These are phyloP conservation scores for Leishmania lainsoni DNA, from an alignment of 208 protist genomes.

Conservation along the genomic window DNA sequence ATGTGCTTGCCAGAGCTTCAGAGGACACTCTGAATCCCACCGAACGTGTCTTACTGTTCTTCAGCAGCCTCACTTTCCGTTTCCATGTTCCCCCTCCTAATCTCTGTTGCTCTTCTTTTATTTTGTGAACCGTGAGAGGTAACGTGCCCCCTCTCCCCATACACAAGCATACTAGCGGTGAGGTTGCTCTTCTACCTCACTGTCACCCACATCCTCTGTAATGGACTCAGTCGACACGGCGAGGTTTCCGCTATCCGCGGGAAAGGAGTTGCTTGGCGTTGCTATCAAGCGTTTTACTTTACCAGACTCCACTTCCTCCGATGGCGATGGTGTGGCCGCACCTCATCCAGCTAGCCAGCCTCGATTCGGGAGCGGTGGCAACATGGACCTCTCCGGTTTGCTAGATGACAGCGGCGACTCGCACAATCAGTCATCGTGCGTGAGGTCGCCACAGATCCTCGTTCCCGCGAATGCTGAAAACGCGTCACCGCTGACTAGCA, in stretches of 20 bases:
- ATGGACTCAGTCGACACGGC: background rate
- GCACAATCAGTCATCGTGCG: background rate
- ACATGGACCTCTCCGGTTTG: slow-evolving; percentile 19
- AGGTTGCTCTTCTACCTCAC: background rate
- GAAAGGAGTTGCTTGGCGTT: slow-evolving; percentile 6
- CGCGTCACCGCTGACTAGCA: background rate
- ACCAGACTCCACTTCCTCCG: slow-evolving; percentile 21
- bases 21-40: background rate
- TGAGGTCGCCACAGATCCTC: background rate
- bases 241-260: background rate
- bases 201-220: background rate
- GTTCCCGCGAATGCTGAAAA: background rate
- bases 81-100: background rate
- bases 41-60: background rate
- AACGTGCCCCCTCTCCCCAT: no score
- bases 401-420: slow-evolving; percentile 21
- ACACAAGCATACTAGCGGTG: background rate
- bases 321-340: background rate
- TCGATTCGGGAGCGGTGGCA: background rate
- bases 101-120: background rate
- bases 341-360: background rate
- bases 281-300: slow-evolving; percentile 34
- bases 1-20: background rate
- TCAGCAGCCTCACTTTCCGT: background rate
- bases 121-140: background rate